These are phyloP conservation scores for Phialophora chinensis DNA, from an alignment of 2,329 filamentous ascomycete species.

Conservation along the genomic window DNA sequence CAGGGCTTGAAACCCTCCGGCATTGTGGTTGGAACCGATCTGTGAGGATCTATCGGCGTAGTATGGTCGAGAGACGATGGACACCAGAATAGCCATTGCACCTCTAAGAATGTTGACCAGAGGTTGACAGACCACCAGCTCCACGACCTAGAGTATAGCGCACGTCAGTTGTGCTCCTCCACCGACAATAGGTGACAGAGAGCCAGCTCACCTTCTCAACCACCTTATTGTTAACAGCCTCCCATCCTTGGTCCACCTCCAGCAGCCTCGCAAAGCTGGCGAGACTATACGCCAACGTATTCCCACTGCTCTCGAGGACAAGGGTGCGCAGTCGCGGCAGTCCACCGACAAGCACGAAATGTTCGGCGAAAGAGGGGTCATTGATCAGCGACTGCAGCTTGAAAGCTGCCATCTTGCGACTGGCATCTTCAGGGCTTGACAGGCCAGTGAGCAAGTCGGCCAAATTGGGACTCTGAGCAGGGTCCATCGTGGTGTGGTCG, in stretches of 20 bases:
- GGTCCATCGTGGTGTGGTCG: slow-evolving; percentile 30
- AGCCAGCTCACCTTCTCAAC: slow-evolving; percentile 57
- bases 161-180: neutral
- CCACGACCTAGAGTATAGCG: slow-evolving; percentile 67
- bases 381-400: slow-evolving; percentile 95
- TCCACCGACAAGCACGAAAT: slow-evolving; percentile 90
- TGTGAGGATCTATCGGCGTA: slow-evolving; percentile 57
- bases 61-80: slow-evolving; percentile 86
- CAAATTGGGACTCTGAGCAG: slow-evolving; percentile 49
- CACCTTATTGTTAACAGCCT: slow-evolving; percentile 61
- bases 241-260: slow-evolving; percentile 98
- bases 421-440: slow-evolving; percentile 76
- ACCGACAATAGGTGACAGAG: neutral
- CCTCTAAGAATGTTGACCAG: slow-evolving; percentile 96
- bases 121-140: slow-evolving; percentile 91
- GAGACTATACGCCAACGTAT: slow-evolving; percentile 93
- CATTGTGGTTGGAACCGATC: slow-evolving; percentile 61
- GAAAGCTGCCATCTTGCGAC: slow-evolving; percentile 98
- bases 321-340: slow-evolving; percentile 80
- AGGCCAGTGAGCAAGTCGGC: slow-evolving; percentile 65
- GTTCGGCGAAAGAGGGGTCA: slow-evolving; percentile 93
- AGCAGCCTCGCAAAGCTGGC: slow-evolving; percentile 85
- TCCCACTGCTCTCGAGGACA: slow-evolving; percentile 83
- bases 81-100: slow-evolving; percentile 94
- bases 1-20: slow-evolving; percentile 81